phyloP scores from a whole-genome alignment of 306 rosid species.

The Castanea crenata region DNA sequence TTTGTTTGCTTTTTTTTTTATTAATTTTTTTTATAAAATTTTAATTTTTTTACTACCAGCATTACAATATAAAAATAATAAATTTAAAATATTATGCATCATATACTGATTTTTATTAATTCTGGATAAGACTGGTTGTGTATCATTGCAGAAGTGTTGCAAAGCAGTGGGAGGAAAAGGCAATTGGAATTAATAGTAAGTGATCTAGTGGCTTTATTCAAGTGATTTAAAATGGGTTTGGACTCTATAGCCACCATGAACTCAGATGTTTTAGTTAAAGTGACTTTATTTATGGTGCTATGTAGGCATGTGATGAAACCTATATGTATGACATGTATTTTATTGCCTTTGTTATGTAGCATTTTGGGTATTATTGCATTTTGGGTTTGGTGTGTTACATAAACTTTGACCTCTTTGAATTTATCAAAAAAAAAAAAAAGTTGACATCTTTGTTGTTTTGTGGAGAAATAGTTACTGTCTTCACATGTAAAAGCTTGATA shows the following conservation, averaged over 20 bases:
- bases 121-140: constrained; percentile 1
- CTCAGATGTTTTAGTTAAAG: not conserved
- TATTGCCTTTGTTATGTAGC: too few species aligned
- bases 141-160: constrained; percentile 46
- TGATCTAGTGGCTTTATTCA: not conserved
- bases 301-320: too few species aligned
- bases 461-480: too few species aligned
- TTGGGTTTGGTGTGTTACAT: not conserved
- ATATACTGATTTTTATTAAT: not conserved
- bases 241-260: constrained; percentile 1
- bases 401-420: not conserved
- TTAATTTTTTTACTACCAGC: too few species aligned
- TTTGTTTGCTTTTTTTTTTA: not conserved
- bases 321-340: too few species aligned
- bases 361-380: not conserved
- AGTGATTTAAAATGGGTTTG: not conserved
- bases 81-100: not conserved
- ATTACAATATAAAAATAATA: not conserved
- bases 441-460: not conserved
- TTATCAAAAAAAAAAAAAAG: too few species aligned
- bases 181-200: constrained; percentile 36
- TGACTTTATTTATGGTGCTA: too few species aligned
- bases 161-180: constrained; percentile 23
- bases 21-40: too few species aligned
- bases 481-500: not conserved